A percentile compares a stretch with the other conserved stretches of the same genome.
phyloP scores from a whole-genome alignment of 164 flowering plant species.

The Paratinospora sagittata region DNA sequence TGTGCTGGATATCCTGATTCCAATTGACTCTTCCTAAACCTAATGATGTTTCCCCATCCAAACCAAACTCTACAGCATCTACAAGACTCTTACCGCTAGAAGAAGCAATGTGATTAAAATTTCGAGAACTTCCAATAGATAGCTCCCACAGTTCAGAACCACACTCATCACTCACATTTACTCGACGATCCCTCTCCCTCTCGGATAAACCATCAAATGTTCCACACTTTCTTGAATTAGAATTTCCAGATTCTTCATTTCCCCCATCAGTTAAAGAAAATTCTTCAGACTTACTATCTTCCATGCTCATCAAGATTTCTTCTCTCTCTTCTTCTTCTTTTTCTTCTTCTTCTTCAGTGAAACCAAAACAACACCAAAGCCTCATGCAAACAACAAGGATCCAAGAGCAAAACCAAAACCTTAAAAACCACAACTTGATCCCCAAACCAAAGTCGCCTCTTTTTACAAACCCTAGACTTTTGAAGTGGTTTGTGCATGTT shows the following conservation, averaged over 20 bases:
- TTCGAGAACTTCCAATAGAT: slow-evolving; percentile 18
- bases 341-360: slow-evolving; percentile 24
- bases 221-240: neutral
- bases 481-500: too few relatives aligned
- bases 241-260: slow-evolving; percentile 21
- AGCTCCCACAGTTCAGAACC: slow-evolving; percentile 13
- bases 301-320: slow-evolving; percentile 5
- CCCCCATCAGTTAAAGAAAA: slow-evolving; percentile 6
- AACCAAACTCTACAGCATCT: slow-evolving; percentile 11
- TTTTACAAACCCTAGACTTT: slow-evolving; percentile 14
- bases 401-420: slow-evolving; percentile 11
- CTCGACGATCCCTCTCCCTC: slow-evolving; percentile 14
- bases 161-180: slow-evolving; percentile 9
- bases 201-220: neutral
- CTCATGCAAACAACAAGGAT: slow-evolving; percentile 37
- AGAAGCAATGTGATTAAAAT: slow-evolving; percentile 14
- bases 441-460: neutral
- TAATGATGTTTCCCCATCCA: slow-evolving; percentile 19
- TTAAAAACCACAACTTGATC: neutral
- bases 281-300: slow-evolving; percentile 18
- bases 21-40: slow-evolving; percentile 17
- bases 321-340: slow-evolving; percentile 3
- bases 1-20: slow-evolving; percentile 48
- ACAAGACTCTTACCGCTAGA: slow-evolving; percentile 10
- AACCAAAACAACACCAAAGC: slow-evolving; percentile 51